Evolutionary conservation across 148 eudicot species (phyloP), one percentile per base, ranked within the genome.

Genomic region (Dysphania ambrosioides): DNA sequence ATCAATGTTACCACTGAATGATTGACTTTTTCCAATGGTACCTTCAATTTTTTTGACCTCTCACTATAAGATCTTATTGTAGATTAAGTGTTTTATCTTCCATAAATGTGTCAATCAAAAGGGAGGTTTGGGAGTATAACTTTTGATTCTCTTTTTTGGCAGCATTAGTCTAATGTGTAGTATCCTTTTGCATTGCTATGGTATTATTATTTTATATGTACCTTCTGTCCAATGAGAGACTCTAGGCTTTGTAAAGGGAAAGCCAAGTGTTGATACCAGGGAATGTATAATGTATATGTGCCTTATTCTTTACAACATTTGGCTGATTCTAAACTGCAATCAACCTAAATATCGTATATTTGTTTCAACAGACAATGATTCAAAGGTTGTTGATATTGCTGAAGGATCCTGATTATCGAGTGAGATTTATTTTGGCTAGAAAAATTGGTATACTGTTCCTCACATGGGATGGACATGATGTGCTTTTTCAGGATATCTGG

Each of bases 401-500:
- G 57, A 83, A 83, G 26, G 99, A 95, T 85, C 90, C 90, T 56
- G 99, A 95, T 80, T 92, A 87, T 77, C 90, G 97, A 79, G 99
- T 92, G 78, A 78, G 99, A 63, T 78, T 90, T 73, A 80, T 72
- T 72, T 76, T 95, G 82, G 99, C 97, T 70, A 83, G 90, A 68
- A 85, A 83, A 69, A 87, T 95, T 79, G 90, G 97, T 73, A 82
- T 90, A 78, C 97, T 95, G 76, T 95, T 95, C 82, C 92, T 88
- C 80, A 92, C 97, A 57, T 95, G 99, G 99, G 99, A 95, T 79
- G 99, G 99, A 29, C 99, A 95, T 77, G 77, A 80, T 74, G 97
- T 90, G 80, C 97, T 95, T 77, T 95, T 92, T 81, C 93, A 81
- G 75, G 98, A 95, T 85, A 81, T 95, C 68, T 91, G 97, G 98